A percentile compares a stretch with the other conserved stretches of the same genome.
phyloP scores from a whole-genome alignment of 2,329 filamentous ascomycete species.

The Colletotrichum phormii region DNA sequence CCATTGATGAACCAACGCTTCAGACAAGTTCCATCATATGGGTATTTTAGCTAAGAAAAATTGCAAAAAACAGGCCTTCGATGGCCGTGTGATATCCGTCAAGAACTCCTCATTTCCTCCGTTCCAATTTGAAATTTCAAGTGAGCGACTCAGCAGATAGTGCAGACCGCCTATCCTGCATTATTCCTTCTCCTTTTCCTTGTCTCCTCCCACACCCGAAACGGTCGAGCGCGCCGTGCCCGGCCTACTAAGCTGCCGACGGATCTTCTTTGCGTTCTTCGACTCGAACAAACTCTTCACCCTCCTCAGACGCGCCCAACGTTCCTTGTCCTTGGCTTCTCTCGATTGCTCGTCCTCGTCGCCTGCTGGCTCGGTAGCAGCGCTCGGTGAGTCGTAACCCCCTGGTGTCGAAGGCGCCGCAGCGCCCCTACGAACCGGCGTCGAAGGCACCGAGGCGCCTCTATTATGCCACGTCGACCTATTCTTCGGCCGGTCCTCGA shows the following conservation, averaged over 20 bases:
- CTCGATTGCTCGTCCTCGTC: conserved; percentile 60
- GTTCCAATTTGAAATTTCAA: not conserved
- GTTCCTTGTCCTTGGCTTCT: conserved; percentile 75
- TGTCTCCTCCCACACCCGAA: conserved; percentile 34
- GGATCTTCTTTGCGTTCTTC: conserved; percentile 68
- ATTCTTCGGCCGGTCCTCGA: conserved; percentile 38
- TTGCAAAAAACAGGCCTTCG: not conserved
- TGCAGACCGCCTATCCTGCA: too few species aligned
- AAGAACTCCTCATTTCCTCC: conserved; percentile 18
- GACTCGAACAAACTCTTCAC: conserved; percentile 79
- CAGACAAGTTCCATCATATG: conserved; percentile 16
- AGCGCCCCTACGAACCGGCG: conserved; percentile 29
- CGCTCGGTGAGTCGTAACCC: conserved; percentile 35
- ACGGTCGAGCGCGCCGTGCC: conserved; percentile 51
- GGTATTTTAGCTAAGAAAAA: conserved; percentile 26
- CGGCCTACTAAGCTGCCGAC: conserved; percentile 54
- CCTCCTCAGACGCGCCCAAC: conserved; percentile 77
- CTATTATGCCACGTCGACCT: conserved; percentile 30
- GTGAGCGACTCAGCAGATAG: conserved; percentile 2
- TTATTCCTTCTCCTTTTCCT: conserved; percentile 12
- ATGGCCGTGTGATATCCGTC: not conserved
- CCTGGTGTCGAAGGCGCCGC: conserved; percentile 33
- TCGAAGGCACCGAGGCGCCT: conserved; percentile 25
- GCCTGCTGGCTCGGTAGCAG: conserved; percentile 39
- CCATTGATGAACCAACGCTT: not conserved